A percentile compares a stretch with the other conserved stretches of the same genome.
These are phyloP conservation scores for Cavenderia fasciculata DNA, from an alignment of 78 protist species.

Conservation along the genomic window DNA sequence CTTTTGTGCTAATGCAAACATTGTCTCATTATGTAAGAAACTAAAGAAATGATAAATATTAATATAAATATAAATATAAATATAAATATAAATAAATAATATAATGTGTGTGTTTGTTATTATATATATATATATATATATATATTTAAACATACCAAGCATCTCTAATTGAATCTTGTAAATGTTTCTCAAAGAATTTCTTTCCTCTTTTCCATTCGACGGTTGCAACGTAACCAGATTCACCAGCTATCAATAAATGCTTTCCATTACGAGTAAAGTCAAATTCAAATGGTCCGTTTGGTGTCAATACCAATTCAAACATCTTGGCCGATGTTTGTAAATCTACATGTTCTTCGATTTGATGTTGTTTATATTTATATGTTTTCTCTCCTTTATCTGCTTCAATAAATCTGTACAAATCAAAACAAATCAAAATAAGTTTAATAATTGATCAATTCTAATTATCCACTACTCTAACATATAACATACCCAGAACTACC, in stretches of 20 bases:
- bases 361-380: slow-evolving; percentile 79
- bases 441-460: no score
- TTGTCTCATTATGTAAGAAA: slow-evolving; percentile 91
- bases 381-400: slow-evolving; percentile 93
- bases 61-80: neutral
- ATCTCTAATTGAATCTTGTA: slow-evolving; percentile 88
- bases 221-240: slow-evolving; percentile 93
- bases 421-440: neutral
- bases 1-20: slow-evolving; percentile 97
- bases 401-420: slow-evolving; percentile 62
- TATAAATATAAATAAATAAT: neutral
- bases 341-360: slow-evolving; percentile 83
- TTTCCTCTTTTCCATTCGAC: slow-evolving; percentile 87
- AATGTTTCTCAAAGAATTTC: slow-evolving; percentile 86
- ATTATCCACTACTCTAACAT: neutral
- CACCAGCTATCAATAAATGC: slow-evolving; percentile 91
- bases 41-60: neutral
- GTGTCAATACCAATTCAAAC: slow-evolving; percentile 73
- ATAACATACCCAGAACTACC: slow-evolving; percentile 12
- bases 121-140: neutral
- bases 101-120: no score
- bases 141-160: slow-evolving; percentile 25
- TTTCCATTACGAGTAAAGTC: slow-evolving; percentile 90
- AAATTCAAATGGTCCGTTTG: slow-evolving; percentile 90
- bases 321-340: slow-evolving; percentile 71